Percentiles rank a stretch among this genome's conserved stretches.
Conservation (phyloP, 257 asterid genomes). For the Mentha longifolia region DNA sequence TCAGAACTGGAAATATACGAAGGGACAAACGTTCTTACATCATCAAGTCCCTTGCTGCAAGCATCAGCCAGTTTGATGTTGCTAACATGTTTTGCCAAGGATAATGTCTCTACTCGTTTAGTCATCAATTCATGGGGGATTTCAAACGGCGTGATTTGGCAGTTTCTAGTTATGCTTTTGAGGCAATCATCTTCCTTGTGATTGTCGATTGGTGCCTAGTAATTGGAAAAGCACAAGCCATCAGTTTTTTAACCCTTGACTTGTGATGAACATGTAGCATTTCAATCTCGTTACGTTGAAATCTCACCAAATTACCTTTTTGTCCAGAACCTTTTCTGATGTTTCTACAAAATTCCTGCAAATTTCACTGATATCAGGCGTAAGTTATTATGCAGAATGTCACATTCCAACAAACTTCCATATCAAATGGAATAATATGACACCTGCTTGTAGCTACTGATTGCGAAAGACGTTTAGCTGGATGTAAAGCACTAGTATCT, state of each 20-base stretch:
- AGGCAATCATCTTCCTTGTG: constrained; percentile 38
- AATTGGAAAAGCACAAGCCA: constrained; percentile 25
- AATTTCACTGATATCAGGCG: constrained; percentile 31
- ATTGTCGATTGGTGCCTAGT: constrained; percentile 48
- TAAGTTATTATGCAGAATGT: constrained; percentile 1
- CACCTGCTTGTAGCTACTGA: constrained; percentile 63
- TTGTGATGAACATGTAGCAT: not conserved
- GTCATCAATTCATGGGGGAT: constrained; percentile 38
- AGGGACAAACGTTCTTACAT: constrained; percentile 52
- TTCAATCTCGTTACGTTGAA: not conserved
- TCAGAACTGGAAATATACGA: constrained; percentile 18
- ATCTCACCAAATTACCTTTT: constrained; percentile 51
- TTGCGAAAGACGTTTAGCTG: constrained; percentile 61
- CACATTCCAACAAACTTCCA: constrained; percentile 24
- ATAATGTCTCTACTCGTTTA: constrained; percentile 51
- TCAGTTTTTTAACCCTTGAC: constrained; percentile 22
- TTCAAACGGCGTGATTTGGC: constrained; percentile 38
- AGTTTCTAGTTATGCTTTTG: constrained; percentile 30
- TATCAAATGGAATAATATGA: constrained; percentile 28
- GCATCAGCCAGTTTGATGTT: constrained; percentile 73
- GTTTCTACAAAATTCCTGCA: constrained; percentile 60
- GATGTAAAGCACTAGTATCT: constrained; percentile 47
- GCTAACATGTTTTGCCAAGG: constrained; percentile 47
- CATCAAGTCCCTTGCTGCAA: constrained; percentile 69
- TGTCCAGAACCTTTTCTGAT: constrained; percentile 44